Conservation (phyloP, 352 stramenopile species). For the Phytophthora litchii region DNA sequence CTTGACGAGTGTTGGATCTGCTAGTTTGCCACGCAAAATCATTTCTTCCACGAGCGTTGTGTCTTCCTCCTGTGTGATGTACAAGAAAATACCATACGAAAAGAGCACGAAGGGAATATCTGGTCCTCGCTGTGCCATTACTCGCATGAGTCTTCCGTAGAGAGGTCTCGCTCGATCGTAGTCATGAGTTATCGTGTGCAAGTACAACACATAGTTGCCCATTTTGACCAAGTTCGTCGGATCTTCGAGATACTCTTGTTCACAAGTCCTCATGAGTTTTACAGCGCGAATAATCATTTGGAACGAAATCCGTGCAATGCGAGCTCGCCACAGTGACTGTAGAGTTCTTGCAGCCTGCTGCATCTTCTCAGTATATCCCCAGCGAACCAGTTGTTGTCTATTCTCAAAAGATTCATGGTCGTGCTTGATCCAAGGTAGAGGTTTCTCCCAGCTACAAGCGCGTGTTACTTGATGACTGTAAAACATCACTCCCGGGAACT, state of each 20-base stretch:
- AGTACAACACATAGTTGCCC: slow-evolving; percentile 84
- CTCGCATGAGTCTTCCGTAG: slow-evolving; percentile 69
- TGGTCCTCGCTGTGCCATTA: slow-evolving; percentile 77
- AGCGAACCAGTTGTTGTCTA: slow-evolving; percentile 54
- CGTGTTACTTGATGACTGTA: slow-evolving; percentile 80
- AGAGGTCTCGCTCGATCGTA: slow-evolving; percentile 79
- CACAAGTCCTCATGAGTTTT: slow-evolving; percentile 71
- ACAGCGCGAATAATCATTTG: slow-evolving; percentile 67
- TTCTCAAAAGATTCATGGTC: slow-evolving; percentile 56
- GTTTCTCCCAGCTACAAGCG: slow-evolving; percentile 69
- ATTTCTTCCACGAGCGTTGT: slow-evolving; percentile 67
- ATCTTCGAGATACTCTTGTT: slow-evolving; percentile 76
- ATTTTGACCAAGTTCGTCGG: slow-evolving; percentile 76
- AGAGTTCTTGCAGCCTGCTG: slow-evolving; percentile 50
- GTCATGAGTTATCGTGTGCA: slow-evolving; percentile 79
- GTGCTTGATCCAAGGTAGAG: slow-evolving; percentile 52
- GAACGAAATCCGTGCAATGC: slow-evolving; percentile 61
- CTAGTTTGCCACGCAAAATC: slow-evolving; percentile 56
- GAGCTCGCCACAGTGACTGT: slow-evolving; percentile 61
- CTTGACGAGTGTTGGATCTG: slow-evolving; percentile 60
- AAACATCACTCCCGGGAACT: slow-evolving; percentile 64
- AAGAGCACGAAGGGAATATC: slow-evolving; percentile 85
- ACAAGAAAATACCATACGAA: slow-evolving; percentile 76
- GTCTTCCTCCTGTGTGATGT: slow-evolving; percentile 78
- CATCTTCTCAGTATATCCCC: slow-evolving; percentile 74